These are phyloP conservation scores for Elsinoe arachidis DNA, from an alignment of 2,329 filamentous ascomycete genomes.

Conservation along the genomic window DNA sequence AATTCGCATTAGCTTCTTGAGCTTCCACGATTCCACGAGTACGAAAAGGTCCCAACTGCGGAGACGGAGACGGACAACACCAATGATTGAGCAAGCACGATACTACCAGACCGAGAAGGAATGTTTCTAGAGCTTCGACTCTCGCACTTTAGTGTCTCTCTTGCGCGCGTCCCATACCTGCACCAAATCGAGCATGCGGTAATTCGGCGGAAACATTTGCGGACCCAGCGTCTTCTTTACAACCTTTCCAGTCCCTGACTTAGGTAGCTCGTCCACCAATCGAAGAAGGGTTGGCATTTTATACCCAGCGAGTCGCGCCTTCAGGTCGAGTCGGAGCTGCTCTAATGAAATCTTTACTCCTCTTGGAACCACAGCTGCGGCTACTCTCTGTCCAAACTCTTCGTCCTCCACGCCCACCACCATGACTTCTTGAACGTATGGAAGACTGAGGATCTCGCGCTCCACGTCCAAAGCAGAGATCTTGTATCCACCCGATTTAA, in stretches of 20 bases:
- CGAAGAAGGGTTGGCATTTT: constrained; percentile 42
- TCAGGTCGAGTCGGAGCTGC: constrained; percentile 36
- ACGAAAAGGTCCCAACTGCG: no score
- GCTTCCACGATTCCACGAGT: no score
- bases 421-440: constrained; percentile 43
- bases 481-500: constrained; percentile 50
- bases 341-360: constrained; percentile 12
- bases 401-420: constrained; percentile 46
- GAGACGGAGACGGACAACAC: no score
- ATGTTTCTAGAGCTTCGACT: constrained; percentile 2
- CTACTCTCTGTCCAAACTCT: constrained; percentile 48
- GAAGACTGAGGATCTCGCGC: constrained; percentile 42
- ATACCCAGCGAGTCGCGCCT: constrained; percentile 38
- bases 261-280: constrained; percentile 40
- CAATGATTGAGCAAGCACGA: not conserved
- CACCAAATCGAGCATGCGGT: not conserved
- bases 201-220: constrained; percentile 3
- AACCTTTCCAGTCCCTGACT: constrained; percentile 43
- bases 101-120: not conserved
- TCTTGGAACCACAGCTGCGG: constrained; percentile 41
- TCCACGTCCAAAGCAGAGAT: constrained; percentile 48
- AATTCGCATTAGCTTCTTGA: constrained; percentile 27
- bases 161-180: constrained; percentile 9
- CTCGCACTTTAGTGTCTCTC: not conserved
- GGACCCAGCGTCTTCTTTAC: constrained; percentile 34